Base-by-base conservation (phyloP, 2,329 filamentous ascomycete genomes). In the Trichoderma cornu-damae region DNA sequence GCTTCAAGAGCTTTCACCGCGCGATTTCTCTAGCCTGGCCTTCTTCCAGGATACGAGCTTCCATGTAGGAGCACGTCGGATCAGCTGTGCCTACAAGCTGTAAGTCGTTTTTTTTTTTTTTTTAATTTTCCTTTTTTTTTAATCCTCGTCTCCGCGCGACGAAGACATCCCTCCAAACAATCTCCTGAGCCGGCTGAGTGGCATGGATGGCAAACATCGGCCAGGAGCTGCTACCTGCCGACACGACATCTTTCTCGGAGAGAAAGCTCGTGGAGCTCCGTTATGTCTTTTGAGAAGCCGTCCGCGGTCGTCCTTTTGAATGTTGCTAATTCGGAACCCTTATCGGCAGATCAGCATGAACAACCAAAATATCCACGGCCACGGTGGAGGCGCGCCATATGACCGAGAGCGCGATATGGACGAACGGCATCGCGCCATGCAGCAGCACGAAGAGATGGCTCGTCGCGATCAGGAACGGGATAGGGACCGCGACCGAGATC, bases 391-490 rank as follows among this genome's bases (percentile, higher is more conserved):
- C 62, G 64, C 68, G 67, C 72, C 68, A 59, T 79, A 76, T 69
- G 76, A 79, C 64, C 74, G 75, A 69, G 77, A 79, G 57, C 76
- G 73, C 69, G 72, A 78, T 60, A 71, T 78, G 65, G 75, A 79
- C 58, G 76, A 79, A 50, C 72, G 77, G 60, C 76, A 77, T 62
- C 76, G 76, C 61, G 71, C 72, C 58, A 67, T 76, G 47, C 76
- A 75, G 46, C 74, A 77, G 57, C 74, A 76, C 61, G 77, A 79
- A 56, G 77, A 79, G 49, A 75, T 79, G 67, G 72, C 73, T 22
- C 73, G 72, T 50, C 79, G 83, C 62, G 85, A 88, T 62, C 79
- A 84, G 61, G 85, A 89, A 63, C 80, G 86, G 67, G 86, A 89
- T 60, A 67, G 69, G 57, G 70, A 73, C 59, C 68, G 70, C 61